These are phyloP conservation scores for Glonium stellatum DNA, from an alignment of 495 filamentous ascomycete species.

Conservation along the genomic window DNA sequence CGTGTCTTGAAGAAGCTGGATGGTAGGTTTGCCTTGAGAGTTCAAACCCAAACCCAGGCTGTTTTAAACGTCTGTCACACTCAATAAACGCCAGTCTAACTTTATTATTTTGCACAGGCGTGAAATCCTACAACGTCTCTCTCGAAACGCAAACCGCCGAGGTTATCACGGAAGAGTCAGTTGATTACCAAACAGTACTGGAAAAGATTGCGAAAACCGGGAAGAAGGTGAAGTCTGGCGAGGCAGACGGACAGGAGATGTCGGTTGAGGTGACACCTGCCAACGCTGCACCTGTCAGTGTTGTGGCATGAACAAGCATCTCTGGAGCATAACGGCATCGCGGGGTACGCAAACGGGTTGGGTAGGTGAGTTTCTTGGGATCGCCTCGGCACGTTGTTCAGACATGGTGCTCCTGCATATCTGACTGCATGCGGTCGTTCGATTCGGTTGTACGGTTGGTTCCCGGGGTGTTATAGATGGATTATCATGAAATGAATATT, in stretches of 20 bases:
- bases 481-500: no score
- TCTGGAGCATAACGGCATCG: no score
- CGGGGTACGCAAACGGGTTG: no score
- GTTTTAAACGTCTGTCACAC: neutral
- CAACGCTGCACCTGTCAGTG: no score
- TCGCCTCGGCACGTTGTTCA: no score
- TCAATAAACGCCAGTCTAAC: neutral
- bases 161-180: slow-evolving; percentile 55
- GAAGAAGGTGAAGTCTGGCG: slow-evolving; percentile 73
- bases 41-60: neutral
- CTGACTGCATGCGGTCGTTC: no score
- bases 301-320: no score
- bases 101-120: slow-evolving; percentile 47
- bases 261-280: slow-evolving; percentile 3
- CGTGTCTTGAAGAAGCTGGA: slow-evolving; percentile 93
- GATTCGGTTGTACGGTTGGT: no score
- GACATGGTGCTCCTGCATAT: no score
- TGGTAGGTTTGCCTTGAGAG: slow-evolving; percentile 48
- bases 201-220: slow-evolving; percentile 91
- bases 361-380: no score
- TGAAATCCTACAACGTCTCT: slow-evolving; percentile 78
- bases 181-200: slow-evolving; percentile 75
- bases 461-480: no score
- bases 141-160: slow-evolving; percentile 75
- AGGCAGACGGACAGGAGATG: slow-evolving; percentile 44